phyloP scores from a whole-genome alignment of 768 basidiomycete genomes.

The Naganishia antarctica region DNA sequence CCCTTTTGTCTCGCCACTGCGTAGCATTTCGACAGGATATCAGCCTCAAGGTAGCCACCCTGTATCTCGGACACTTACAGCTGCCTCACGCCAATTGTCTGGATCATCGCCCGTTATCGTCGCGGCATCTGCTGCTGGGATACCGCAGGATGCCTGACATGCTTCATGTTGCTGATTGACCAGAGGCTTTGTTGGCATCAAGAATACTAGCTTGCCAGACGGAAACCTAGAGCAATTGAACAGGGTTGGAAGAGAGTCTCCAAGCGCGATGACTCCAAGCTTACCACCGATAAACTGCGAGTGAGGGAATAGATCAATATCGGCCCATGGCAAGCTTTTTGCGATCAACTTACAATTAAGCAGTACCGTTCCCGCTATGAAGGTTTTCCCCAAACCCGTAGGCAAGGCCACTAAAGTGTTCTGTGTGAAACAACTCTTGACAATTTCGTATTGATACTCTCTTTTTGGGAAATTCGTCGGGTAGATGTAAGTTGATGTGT shows the following conservation, averaged over 20 bases:
- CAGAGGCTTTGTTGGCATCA: slow-evolving; percentile 92
- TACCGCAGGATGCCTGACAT: slow-evolving; percentile 87
- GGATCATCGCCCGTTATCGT: slow-evolving; percentile 78
- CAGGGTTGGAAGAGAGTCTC: no score
- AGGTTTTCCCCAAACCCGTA: slow-evolving; percentile 95
- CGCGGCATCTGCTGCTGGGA: slow-evolving; percentile 74
- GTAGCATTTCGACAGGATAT: slow-evolving; percentile 1
- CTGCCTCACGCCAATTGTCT: slow-evolving; percentile 56
- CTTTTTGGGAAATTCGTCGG: slow-evolving; percentile 82
- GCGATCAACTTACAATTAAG: slow-evolving; percentile 71
- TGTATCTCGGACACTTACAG: no score
- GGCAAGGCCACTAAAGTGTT: slow-evolving; percentile 92
- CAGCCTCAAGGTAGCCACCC: no score
- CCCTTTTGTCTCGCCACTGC: slow-evolving; percentile 53
- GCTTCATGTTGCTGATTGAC: slow-evolving; percentile 93
- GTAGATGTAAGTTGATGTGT: slow-evolving; percentile 74
- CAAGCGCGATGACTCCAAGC: not conserved
- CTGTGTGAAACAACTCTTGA: slow-evolving; percentile 74
- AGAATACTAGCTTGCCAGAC: slow-evolving; percentile 66
- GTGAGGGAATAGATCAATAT: slow-evolving; percentile 33
- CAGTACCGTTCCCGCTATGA: slow-evolving; percentile 96
- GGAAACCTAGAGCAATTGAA: slow-evolving; percentile 48
- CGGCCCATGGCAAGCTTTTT: no score
- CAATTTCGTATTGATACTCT: slow-evolving; percentile 92
- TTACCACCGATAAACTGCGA: slow-evolving; percentile 68